Conservation (phyloP, 2,329 filamentous ascomycete genomes). For the Aspergillus sp. region DNA sequence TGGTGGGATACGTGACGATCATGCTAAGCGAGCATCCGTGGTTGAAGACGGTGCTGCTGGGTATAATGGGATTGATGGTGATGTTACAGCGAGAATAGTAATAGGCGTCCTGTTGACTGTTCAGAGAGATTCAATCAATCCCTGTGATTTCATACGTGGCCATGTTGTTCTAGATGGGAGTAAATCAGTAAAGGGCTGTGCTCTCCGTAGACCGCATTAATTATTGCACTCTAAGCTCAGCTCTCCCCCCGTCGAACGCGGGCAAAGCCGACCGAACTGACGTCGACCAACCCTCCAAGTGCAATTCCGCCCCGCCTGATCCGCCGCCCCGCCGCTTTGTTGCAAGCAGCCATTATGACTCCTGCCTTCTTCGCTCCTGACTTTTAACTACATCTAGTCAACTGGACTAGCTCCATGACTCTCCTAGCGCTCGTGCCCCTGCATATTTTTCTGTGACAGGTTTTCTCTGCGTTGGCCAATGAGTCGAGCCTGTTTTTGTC, state of each 20-base stretch:
- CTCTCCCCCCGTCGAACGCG: too few species aligned
- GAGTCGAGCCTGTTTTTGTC: neutral
- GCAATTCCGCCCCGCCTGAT: constrained; percentile 9
- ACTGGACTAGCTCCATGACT: neutral
- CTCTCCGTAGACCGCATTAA: too few species aligned
- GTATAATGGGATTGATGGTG: constrained; percentile 91
- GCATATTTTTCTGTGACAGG: neutral
- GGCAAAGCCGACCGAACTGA: constrained; percentile 6
- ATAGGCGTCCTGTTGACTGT: neutral
- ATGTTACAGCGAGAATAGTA: constrained; percentile 82
- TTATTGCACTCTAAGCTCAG: too few species aligned
- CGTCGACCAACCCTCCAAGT: constrained; percentile 3
- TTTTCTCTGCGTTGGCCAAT: neutral
- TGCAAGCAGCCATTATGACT: neutral
- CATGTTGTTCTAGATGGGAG: neutral
- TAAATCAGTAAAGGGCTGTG: too few species aligned
- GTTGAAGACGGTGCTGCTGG: constrained; percentile 93
- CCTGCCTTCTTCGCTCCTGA: neutral
- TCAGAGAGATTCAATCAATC: too few species aligned
- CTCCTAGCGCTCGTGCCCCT: neutral
- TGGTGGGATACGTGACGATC: constrained; percentile 96
- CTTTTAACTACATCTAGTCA: neutral
- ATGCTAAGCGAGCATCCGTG: constrained; percentile 92
- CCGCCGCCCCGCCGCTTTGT: constrained; percentile 10
- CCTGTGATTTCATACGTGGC: too few species aligned